Conservation (phyloP, 176 grass and related monocot species). For the Carex parvula region DNA sequence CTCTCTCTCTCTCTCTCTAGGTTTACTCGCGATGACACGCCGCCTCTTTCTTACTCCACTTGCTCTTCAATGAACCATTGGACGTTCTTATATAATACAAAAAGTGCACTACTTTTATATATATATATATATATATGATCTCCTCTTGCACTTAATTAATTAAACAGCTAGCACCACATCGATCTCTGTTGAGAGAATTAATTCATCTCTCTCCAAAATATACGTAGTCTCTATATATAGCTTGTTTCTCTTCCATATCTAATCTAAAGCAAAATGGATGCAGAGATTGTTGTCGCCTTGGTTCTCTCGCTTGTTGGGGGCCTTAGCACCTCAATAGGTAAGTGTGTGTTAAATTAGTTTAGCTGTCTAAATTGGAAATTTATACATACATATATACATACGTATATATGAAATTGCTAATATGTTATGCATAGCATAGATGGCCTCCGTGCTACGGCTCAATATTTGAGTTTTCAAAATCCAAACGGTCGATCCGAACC, state of each 20-base stretch:
- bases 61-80: neutral
- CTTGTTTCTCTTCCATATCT: neutral
- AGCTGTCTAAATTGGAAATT: neutral
- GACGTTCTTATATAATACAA: neutral
- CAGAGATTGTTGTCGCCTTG: slow-evolving; percentile 49
- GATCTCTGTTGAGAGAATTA: neutral
- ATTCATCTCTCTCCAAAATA: neutral
- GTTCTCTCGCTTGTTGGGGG: slow-evolving; percentile 61
- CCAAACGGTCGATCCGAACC: no score
- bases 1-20: neutral
- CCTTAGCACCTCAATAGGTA: slow-evolving; percentile 71
- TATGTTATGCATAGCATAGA: no score
- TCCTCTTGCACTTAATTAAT: no score
- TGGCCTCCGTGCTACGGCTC: no score
- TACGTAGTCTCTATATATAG: neutral
- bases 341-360: neutral
- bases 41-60: slow-evolving; percentile 19
- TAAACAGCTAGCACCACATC: neutral
- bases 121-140: no score
- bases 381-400: neutral
- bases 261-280: slow-evolving; percentile 41
- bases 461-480: no score
- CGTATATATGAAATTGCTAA: no score
- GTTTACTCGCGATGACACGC: neutral
- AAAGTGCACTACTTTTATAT: neutral